Conservation (phyloP, 208 protist genomes). For the Trypanosomatidae sp. region DNA sequence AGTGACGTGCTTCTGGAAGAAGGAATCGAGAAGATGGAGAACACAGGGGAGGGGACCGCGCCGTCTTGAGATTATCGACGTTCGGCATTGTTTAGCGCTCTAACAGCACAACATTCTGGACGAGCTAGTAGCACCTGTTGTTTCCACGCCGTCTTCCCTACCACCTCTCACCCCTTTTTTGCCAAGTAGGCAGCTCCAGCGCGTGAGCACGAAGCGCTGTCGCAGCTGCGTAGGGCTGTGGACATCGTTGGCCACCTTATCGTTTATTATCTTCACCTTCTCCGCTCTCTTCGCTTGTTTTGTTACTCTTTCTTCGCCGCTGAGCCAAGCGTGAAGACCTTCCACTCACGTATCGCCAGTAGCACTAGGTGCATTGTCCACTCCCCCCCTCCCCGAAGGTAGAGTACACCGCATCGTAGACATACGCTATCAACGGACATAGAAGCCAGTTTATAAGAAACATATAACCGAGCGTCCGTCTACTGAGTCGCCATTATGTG, state of each 20-base stretch:
- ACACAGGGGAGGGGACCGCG: background rate
- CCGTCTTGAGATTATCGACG: background rate
- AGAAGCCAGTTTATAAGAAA: too few species aligned
- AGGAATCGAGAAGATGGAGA: background rate
- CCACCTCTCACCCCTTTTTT: background rate
- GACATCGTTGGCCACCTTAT: background rate
- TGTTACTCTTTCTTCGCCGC: background rate
- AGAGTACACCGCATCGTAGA: background rate
- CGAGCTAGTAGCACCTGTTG: background rate
- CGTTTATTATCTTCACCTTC: background rate
- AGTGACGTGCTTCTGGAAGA: background rate
- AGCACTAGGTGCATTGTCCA: background rate
- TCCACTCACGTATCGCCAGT: background rate
- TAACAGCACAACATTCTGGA: background rate
- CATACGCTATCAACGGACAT: too few species aligned
- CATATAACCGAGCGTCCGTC: background rate
- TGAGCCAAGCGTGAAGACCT: background rate
- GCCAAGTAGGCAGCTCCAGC: background rate
- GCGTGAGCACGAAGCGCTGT: background rate
- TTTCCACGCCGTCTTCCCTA: background rate
- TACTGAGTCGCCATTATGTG: constrained; percentile 9
- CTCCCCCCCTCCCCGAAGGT: background rate
- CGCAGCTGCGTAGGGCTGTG: background rate
- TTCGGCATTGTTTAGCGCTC: background rate
- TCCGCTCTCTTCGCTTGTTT: background rate